A percentile compares a stretch with the other conserved stretches of the same genome.
Evolutionary conservation across 345 rosid genomes (phyloP).

Genomic region (Cochlearia excelsa): DNA sequence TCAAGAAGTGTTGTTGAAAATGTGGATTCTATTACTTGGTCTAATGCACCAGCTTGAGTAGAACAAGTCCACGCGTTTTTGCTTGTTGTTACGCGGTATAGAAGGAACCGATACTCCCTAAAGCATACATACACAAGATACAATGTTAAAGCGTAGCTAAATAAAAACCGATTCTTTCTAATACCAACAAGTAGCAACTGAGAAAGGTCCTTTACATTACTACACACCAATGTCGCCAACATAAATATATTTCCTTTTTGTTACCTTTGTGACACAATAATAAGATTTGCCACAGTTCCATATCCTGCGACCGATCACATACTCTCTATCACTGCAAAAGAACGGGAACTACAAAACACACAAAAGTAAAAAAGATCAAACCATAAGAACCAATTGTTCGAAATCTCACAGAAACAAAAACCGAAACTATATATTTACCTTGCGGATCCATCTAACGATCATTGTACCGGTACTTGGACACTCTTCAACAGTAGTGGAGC

Average conservation of each 20-base stretch:
- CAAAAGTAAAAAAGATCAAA: not conserved
- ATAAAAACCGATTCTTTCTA: not conserved
- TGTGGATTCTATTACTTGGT: slow-evolving; percentile 44
- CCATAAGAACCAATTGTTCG: not conserved
- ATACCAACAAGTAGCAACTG: not conserved
- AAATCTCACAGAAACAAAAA: not conserved
- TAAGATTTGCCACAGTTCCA: slow-evolving; percentile 62
- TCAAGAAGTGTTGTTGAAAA: not conserved
- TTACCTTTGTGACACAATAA: slow-evolving; percentile 83
- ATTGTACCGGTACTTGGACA: slow-evolving; percentile 63
- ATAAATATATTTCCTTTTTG: too few species aligned
- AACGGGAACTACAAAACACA: slow-evolving; percentile 62
- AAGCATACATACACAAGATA: slow-evolving; percentile 15
- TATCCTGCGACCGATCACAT: slow-evolving; percentile 74
- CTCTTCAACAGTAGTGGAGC: slow-evolving; percentile 49
- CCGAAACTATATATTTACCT: slow-evolving; percentile 36
- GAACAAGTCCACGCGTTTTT: slow-evolving; percentile 64
- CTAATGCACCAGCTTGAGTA: slow-evolving; percentile 84
- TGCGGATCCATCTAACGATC: slow-evolving; percentile 83
- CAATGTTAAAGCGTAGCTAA: not conserved
- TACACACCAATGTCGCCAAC: too few species aligned
- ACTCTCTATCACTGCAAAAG: slow-evolving; percentile 83
- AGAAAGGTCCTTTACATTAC: not conserved
- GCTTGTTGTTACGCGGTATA: slow-evolving; percentile 51
- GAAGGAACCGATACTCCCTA: slow-evolving; percentile 63